phyloP scores from a whole-genome alignment of 306 rosid species.

The Medicago arabica region DNA sequence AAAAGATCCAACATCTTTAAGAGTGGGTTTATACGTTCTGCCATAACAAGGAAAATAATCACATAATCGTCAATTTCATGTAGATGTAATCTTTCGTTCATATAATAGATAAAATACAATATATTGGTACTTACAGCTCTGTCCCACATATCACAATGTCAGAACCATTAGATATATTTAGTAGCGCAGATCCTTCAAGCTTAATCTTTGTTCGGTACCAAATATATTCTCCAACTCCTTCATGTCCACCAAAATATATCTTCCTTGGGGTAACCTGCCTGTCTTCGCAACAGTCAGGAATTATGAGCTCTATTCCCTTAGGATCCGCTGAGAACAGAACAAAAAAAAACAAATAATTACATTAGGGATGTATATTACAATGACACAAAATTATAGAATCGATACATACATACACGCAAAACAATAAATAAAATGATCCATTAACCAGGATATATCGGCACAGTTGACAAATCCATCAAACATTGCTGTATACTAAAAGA shows the following conservation, averaged over 20 bases:
- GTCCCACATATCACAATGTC: conserved; percentile 65
- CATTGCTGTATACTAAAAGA: background rate
- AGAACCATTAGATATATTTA: conserved; percentile 60
- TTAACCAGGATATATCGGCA: conserved; percentile 18
- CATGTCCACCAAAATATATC: conserved; percentile 89
- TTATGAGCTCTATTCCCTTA: conserved; percentile 71
- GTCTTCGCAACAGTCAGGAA: conserved; percentile 77
- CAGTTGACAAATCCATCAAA: conserved; percentile 7
- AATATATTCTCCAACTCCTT: conserved; percentile 82
- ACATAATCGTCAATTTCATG: conserved; percentile 34
- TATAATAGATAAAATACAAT: conserved; percentile 39
- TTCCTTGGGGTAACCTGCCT: conserved; percentile 59
- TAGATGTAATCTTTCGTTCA: conserved; percentile 27
- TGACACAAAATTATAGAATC: background rate
- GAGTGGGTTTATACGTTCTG: conserved; percentile 78
- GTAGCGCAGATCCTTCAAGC: conserved; percentile 70
- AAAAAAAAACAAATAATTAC: conserved; percentile 12
- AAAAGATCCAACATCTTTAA: conserved; percentile 83
- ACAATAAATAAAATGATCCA: conserved; percentile 1
- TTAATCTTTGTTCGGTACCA: conserved; percentile 76
- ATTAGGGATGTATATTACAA: background rate
- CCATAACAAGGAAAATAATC: conserved; percentile 36
- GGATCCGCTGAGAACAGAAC: conserved; percentile 69
- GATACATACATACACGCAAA: background rate
- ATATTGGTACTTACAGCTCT: conserved; percentile 63